Percentiles rank a stretch among this genome's conserved stretches.
phyloP scores from a whole-genome alignment of 768 basidiomycete species.

The Suillus occidentalis region DNA sequence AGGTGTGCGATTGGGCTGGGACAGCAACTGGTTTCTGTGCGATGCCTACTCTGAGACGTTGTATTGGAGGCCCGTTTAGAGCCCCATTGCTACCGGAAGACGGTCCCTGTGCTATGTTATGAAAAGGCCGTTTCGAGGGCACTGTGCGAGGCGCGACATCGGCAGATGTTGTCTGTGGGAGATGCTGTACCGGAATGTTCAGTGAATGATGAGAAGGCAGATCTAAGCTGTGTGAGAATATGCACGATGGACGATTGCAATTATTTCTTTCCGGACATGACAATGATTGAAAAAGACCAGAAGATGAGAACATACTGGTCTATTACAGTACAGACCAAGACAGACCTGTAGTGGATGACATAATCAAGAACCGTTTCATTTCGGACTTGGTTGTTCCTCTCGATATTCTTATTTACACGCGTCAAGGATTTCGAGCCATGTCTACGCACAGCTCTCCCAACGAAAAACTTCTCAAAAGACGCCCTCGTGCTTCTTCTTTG shows the following conservation, averaged over 20 bases:
- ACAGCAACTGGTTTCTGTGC: slow-evolving; percentile 43
- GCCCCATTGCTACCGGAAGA: slow-evolving; percentile 21
- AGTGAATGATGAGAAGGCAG: slow-evolving; percentile 38
- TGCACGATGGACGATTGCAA: slow-evolving; percentile 55
- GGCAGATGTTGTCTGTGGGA: slow-evolving; percentile 16
- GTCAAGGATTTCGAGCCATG: background rate
- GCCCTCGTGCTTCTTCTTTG: slow-evolving; percentile 7
- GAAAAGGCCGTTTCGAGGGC: slow-evolving; percentile 52
- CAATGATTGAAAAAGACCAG: slow-evolving; percentile 55
- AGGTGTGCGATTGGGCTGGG: slow-evolving; percentile 37
- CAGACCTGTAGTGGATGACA: background rate
- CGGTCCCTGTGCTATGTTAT: slow-evolving; percentile 26
- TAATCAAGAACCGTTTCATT: slow-evolving; percentile 4
- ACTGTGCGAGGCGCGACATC: slow-evolving; percentile 26
- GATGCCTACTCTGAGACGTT: slow-evolving; percentile 57
- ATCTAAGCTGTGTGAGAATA: slow-evolving; percentile 62
- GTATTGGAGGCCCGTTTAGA: slow-evolving; percentile 55
- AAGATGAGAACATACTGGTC: slow-evolving; percentile 59
- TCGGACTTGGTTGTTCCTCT: background rate
- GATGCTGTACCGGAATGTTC: slow-evolving; percentile 35
- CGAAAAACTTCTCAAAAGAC: slow-evolving; percentile 12
- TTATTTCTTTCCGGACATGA: slow-evolving; percentile 54
- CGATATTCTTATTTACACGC: background rate
- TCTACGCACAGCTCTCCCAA: background rate
- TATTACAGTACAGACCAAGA: too few species aligned